Evolutionary conservation across 2,329 filamentous ascomycete species (phyloP), one percentile per base, ranked within the genome.

Genomic region (Beauveria sp.): DNA sequence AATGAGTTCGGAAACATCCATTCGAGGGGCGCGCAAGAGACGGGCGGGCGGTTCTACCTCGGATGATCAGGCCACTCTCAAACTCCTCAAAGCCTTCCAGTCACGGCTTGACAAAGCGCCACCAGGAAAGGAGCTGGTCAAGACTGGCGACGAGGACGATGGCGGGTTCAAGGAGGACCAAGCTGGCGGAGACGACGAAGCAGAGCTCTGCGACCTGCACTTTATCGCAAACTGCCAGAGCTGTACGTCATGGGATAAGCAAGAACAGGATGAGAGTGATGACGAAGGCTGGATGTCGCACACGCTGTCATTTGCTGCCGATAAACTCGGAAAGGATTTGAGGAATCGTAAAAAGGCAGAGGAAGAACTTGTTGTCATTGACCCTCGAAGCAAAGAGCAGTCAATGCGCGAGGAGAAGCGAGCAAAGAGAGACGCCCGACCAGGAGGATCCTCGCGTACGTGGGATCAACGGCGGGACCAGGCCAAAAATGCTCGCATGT

Each of bases 191-290:
- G 87, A 88, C 3, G 85, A 89, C 45, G 91, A 96, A 71, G 87
- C 86, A 3, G 82, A 82, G 55, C 80, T 96, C 4, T 99, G 95
- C 71, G 95, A 98, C 72, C 77, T 99, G 42, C 95, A 99, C 73
- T 99, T 98, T 74, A 96, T 99, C 65, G 90, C 89, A 54, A 90
- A 96, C 69, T 99, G 95, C 73, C 91, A 96, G 71, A 96, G 91
- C 50, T 98, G 95, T 73, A 86, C 85, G 63, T 84, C 88, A 0
- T 96, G 93, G 91, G 89, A 96, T 69, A 82, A 87, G 67, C 80
- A 79, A 46, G 84, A 80, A 3, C 78, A 80, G 14, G 79, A 82
- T 24, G 84, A 87, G 3, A 82, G 80, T 66, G 83, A 85, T 63
- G 85, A 85, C 54, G 80, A 83, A 54, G 87, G 86, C 8, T 98